Evolutionary conservation across 1,284 basidiomycete genomes (phyloP).

Genomic region (Austroboletus niveus): DNA sequence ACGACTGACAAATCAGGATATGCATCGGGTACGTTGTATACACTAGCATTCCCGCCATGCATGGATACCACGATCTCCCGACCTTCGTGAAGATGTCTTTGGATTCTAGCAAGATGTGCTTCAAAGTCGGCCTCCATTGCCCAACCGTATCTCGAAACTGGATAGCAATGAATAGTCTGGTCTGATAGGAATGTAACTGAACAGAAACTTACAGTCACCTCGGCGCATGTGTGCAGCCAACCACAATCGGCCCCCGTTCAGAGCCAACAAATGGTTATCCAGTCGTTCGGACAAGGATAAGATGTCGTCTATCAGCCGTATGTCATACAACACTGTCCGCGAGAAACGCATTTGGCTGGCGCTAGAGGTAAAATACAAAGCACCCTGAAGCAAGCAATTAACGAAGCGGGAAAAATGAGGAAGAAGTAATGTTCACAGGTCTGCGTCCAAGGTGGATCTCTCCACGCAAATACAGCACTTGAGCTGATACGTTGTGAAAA

Average conservation of each 20-base stretch:
- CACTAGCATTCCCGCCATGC: slow-evolving; percentile 11
- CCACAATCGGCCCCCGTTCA: slow-evolving; percentile 41
- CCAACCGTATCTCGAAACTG: slow-evolving; percentile 35
- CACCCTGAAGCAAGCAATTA: slow-evolving; percentile 28
- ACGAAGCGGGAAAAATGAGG: background rate
- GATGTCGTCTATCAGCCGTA: slow-evolving; percentile 34
- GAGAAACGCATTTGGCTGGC: slow-evolving; percentile 33
- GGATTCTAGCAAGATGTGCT: slow-evolving; percentile 39
- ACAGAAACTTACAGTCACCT: slow-evolving; percentile 40
- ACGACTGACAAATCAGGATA: slow-evolving; percentile 21
- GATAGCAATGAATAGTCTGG: slow-evolving; percentile 1
- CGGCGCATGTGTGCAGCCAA: slow-evolving; percentile 48
- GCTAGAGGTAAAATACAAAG: slow-evolving; percentile 39
- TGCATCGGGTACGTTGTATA: slow-evolving; percentile 31
- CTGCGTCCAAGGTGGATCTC: slow-evolving; percentile 42
- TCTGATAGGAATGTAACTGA: background rate
- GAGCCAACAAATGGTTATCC: slow-evolving; percentile 34
- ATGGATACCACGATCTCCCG: slow-evolving; percentile 27
- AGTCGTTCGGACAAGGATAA: slow-evolving; percentile 34
- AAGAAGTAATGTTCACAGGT: slow-evolving; percentile 32
- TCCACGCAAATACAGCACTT: slow-evolving; percentile 41
- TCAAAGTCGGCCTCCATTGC: slow-evolving; percentile 33
- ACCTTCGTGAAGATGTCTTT: slow-evolving; percentile 32
- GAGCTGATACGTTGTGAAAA: slow-evolving; percentile 31
- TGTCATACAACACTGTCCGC: slow-evolving; percentile 35